Evolutionary conservation across 768 basidiomycete species (phyloP), one percentile per base, ranked within the genome.

Genomic region (Suillus brevipes): DNA sequence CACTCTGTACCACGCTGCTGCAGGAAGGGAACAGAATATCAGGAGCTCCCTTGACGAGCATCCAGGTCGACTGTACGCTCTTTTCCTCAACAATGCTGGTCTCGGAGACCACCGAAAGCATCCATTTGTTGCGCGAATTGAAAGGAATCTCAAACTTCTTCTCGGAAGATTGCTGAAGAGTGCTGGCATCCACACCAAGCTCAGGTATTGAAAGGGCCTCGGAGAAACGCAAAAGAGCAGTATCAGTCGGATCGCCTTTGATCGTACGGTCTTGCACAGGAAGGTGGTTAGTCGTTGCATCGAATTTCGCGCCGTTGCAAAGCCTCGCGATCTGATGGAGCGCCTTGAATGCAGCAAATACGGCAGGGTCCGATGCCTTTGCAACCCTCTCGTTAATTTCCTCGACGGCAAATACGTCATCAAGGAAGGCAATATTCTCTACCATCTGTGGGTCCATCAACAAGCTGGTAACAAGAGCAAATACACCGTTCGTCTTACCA

Each of bases 1-100:
- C 67, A 4, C 70, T 40, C 34, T 73, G 66, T 52, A 76, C 50
- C 50, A 71, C 72, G 10, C 18, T 50, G 0, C 73, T 71, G 67
- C 80, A 81, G 12, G 67, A 64, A 20, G 73, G 74, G 60, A 82
- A 75, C 13, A 83, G 76, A 28, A 82, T 71, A 65, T 87, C 85
- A 0, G 85, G 85, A 1, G 83, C 85, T 23, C 84, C 84, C 69
- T 85, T 85, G 71, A 80, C 77, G 62, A 82, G 71, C 62, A 85
- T 75, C 38, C 57, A 58, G 65, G 78, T 67, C 2, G 68, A 62
- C 37, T 14, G 57, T 28, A 3, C 18, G 2, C 47, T 6, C 40
- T 64, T 64, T 37, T 28, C 55, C 7, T 14, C 20, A 16, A 57
- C 20, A 13, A 57, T 58, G 28, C 20, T 31, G 58, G 65, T 70